Percentiles rank a stretch among this genome's conserved stretches.
Evolutionary conservation across 305 asterid genomes (phyloP).

Genomic region (Solanum aculeatissimum): DNA sequence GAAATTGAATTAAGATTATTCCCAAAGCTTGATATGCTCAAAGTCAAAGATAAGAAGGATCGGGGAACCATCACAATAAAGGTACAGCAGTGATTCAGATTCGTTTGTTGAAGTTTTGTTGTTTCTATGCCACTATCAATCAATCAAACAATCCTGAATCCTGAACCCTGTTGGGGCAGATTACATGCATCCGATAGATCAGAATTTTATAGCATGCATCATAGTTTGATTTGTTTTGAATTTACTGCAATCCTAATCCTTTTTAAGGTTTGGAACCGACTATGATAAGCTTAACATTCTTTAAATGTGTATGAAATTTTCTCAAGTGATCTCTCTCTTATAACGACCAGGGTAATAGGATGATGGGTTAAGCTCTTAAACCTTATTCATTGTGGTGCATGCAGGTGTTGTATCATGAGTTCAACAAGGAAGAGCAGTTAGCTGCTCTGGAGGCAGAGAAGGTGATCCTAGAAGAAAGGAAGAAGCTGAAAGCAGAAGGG

Average conservation of each 20-base stretch:
- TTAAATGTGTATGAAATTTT: not conserved
- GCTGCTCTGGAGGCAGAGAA: conserved; percentile 85
- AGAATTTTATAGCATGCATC: not conserved
- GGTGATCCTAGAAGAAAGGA: conserved; percentile 61
- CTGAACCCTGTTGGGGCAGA: not conserved
- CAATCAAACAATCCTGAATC: not conserved
- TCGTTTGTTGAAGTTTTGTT: not conserved
- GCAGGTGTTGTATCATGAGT: conserved; percentile 75
- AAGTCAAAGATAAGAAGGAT: conserved; percentile 86
- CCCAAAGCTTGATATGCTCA: conserved; percentile 86
- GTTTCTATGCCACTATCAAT: not conserved
- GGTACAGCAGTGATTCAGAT: conserved; percentile 4
- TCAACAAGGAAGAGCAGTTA: conserved; percentile 75
- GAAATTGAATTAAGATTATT: conserved; percentile 49
- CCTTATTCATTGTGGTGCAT: conserved; percentile 17
- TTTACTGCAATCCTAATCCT: not conserved
- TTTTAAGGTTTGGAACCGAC: not conserved
- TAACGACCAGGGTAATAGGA: not conserved
- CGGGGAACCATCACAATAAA: conserved; percentile 51
- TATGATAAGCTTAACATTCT: not conserved
- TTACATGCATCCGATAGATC: not conserved
- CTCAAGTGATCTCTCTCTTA: not conserved
- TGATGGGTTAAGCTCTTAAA: not conserved
- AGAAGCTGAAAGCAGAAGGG: conserved; percentile 87
- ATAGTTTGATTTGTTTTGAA: not conserved